These are phyloP conservation scores for Myxozyma vanderwaltii DNA, from an alignment of 805 yeast genomes.

Conservation along the genomic window DNA sequence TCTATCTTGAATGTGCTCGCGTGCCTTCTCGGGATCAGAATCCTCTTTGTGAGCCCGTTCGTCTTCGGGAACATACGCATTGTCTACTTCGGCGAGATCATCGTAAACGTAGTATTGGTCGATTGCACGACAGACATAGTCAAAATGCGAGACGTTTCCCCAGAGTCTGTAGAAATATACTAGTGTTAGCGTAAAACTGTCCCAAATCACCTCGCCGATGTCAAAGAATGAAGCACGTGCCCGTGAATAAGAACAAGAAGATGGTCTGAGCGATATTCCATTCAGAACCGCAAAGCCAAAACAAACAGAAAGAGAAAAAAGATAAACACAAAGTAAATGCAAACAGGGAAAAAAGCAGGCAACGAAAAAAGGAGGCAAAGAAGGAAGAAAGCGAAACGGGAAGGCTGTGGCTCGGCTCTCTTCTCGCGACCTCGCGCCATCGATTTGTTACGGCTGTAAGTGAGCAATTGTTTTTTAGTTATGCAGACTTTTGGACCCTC, in stretches of 20 bases:
- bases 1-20: conserved; percentile 23
- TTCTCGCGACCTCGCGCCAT: background rate
- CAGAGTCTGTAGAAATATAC: conserved; percentile 55
- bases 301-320: background rate
- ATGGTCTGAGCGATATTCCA: conserved; percentile 44
- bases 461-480: background rate
- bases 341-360: background rate
- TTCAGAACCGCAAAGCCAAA: conserved; percentile 15
- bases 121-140: conserved; percentile 48
- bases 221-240: conserved; percentile 45
- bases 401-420: too few relatives aligned
- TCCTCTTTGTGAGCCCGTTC: conserved; percentile 35
- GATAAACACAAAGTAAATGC: background rate
- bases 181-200: background rate
- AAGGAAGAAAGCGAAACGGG: background rate
- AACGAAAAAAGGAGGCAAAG: background rate
- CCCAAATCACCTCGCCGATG: too few relatives aligned
- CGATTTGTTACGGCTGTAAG: background rate
- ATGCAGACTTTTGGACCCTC: background rate
- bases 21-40: conserved; percentile 20
- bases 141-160: conserved; percentile 74
- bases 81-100: conserved; percentile 35
- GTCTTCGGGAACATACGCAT: conserved; percentile 41
- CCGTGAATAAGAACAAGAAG: conserved; percentile 67
- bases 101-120: conserved; percentile 25